Percentiles rank a stretch among this genome's conserved stretches.
These are phyloP conservation scores for Pyrenophora teres DNA, from an alignment of 2,329 filamentous ascomycete genomes.

Conservation along the genomic window DNA sequence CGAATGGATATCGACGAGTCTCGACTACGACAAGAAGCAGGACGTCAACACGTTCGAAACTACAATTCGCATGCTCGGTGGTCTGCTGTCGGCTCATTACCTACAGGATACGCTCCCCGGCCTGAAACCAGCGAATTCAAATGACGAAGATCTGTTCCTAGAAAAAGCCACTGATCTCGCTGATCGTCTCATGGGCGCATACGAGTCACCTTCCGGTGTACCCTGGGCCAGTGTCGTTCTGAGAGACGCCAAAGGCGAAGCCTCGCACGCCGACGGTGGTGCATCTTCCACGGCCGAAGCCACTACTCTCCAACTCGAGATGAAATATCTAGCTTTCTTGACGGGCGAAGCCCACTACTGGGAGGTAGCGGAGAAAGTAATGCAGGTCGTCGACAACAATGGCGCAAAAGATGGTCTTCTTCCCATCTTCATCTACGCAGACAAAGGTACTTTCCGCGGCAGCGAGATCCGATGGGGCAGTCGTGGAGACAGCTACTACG, in stretches of 20 bases:
- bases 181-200: conserved; percentile 83
- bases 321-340: conserved; percentile 94
- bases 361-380: conserved; percentile 88
- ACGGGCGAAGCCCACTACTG: conserved; percentile 93
- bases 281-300: conserved; percentile 94
- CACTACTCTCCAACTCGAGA: conserved; percentile 88
- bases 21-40: conserved; percentile 89
- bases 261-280: conserved; percentile 81
- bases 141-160: conserved; percentile 88
- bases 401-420: conserved; percentile 79
- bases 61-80: conserved; percentile 95
- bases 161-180: conserved; percentile 95
- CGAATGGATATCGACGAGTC: conserved; percentile 80
- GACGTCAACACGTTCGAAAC: conserved; percentile 98
- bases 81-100: conserved; percentile 90
- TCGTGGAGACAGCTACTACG: conserved; percentile 94
- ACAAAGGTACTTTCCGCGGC: conserved; percentile 77
- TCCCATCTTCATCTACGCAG: conserved; percentile 87
- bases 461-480: conserved; percentile 89
- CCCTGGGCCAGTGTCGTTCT: conserved; percentile 92
- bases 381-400: conserved; percentile 87
- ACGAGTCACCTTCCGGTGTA: conserved; percentile 83
- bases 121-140: conserved; percentile 73
- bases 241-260: conserved; percentile 73
- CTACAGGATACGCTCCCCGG: conserved; percentile 81